Base-by-base conservation (phyloP, 1,284 basidiomycete species). In the Xerocomus amazonicus region DNA sequence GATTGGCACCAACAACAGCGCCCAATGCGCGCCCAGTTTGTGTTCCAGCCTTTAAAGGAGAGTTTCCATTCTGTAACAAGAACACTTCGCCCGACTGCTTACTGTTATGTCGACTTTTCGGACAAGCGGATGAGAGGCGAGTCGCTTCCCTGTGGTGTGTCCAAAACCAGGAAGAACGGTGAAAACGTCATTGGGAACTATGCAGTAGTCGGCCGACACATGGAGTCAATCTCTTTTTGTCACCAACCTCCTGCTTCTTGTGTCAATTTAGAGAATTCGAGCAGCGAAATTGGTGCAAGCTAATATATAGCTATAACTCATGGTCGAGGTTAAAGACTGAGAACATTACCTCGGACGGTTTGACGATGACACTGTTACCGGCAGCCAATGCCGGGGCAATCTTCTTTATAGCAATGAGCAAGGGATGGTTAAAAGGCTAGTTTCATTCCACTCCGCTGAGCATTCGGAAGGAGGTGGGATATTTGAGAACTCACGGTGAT, bases 91-190 rank as follows among this genome's bases (percentile, higher is more conserved):
- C 19, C 6, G 33, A 23, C 38, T 16, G 62, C 80, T 64, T 61
- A 87, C 87, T 7, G 90, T 92, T 29, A 92, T 74, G 59, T 92
- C 90, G 12, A 92, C 86, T 66, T 92, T 92, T 44, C 81, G 75
- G 35, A 92, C 70, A 34, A 80, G 61, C 1, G 80, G 77, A 62
- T 90, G 77, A 26, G 78, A 77, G 16, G 83, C 79, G 17, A 92
- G 74, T 27, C 77, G 74, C 57, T 74, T 80, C 6, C 85, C 90
- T 2, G 83, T 82, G 6, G 72, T 76, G 36, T 68, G 66, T 3
- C 86, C 90, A 37, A 73, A 73, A 4, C 90, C 90, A 16, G 88
- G 86, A 12, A 92, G 72, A 37, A 92, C 77, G 23, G 80, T 79
- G 6, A 92, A 69, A 0, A 90, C 84, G 31, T 82, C 85, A n/a